Evolutionary conservation across 768 basidiomycete genomes (phyloP).

Genomic region (Termitomyces sp.): DNA sequence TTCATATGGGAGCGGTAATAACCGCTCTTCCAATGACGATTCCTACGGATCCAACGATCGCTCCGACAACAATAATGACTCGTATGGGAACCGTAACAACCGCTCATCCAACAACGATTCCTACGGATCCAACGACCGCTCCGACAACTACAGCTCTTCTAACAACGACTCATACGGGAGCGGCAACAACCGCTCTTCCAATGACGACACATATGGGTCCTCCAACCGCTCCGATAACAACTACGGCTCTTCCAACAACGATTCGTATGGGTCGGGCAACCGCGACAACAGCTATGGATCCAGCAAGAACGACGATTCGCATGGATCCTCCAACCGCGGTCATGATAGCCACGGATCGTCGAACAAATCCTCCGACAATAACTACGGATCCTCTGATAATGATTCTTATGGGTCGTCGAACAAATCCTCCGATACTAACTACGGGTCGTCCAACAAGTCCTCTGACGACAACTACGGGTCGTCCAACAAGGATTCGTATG

Average conservation of each 20-base stretch:
- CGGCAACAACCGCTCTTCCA: conserved; percentile 7
- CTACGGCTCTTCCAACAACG: conserved; percentile 25
- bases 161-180: conserved; percentile 19
- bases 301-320: conserved; percentile 13
- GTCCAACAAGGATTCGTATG: conserved; percentile 3
- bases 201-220: conserved; percentile 6
- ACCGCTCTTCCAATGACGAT: conserved; percentile 10
- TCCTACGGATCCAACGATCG: neutral
- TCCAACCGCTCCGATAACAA: conserved; percentile 13
- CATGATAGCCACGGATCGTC: conserved; percentile 17
- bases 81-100: no score
- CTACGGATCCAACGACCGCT: conserved; percentile 16
- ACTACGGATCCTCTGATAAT: conserved; percentile 25
- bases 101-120: conserved; percentile 24
- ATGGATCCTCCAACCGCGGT: conserved; percentile 13
- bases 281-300: conserved; percentile 21
- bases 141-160: conserved; percentile 19
- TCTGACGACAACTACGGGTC: conserved; percentile 14
- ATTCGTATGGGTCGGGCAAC: conserved; percentile 14
- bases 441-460: conserved; percentile 19
- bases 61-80: conserved; percentile 14
- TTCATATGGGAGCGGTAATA: no score
- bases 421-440: conserved; percentile 13
- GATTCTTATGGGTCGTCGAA: conserved; percentile 14
- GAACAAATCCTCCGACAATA: conserved; percentile 18